Evolutionary conservation across 331 rosid genomes (phyloP).

Genomic region (Pyrus hybrid): DNA sequence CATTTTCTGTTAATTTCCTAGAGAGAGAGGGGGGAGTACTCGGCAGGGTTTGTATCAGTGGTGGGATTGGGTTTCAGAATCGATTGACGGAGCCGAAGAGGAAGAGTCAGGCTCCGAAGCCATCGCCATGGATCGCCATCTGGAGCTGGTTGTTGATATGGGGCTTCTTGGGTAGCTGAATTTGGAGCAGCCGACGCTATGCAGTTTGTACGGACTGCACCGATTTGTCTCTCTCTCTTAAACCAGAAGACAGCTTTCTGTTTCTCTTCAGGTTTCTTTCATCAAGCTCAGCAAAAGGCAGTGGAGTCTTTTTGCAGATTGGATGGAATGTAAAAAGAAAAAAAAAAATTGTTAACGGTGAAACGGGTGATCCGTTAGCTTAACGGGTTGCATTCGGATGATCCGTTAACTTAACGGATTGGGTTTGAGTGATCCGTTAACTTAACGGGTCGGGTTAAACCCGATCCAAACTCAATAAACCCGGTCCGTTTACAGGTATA

Average conservation of each 20-base stretch:
- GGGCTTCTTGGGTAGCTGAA: slow-evolving; percentile 11
- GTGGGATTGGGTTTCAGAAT: slow-evolving; percentile 31
- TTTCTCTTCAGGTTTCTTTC: neutral
- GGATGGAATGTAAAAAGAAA: no score
- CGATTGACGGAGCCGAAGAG: slow-evolving; percentile 54
- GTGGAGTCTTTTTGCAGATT: no score
- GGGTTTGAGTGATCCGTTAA: no score
- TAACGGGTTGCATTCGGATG: no score
- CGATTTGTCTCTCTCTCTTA: slow-evolving; percentile 11
- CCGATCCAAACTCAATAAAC: no score
- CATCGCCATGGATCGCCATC: slow-evolving; percentile 36
- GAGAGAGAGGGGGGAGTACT: slow-evolving; percentile 21
- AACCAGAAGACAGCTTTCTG: neutral
- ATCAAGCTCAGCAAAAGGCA: no score
- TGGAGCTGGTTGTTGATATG: no score
- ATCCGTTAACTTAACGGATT: no score
- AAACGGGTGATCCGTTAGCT: no score
- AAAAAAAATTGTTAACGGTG: no score
- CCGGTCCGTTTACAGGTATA: no score
- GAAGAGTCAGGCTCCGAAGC: slow-evolving; percentile 55
- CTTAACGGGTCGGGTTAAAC: no score
- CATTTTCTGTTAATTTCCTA: neutral
- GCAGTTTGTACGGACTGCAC: slow-evolving; percentile 6
- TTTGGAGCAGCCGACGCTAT: slow-evolving; percentile 14
- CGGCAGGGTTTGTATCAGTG: slow-evolving; percentile 42